Conservation (phyloP, 345 rosid species). For the Linum usitatissimum region DNA sequence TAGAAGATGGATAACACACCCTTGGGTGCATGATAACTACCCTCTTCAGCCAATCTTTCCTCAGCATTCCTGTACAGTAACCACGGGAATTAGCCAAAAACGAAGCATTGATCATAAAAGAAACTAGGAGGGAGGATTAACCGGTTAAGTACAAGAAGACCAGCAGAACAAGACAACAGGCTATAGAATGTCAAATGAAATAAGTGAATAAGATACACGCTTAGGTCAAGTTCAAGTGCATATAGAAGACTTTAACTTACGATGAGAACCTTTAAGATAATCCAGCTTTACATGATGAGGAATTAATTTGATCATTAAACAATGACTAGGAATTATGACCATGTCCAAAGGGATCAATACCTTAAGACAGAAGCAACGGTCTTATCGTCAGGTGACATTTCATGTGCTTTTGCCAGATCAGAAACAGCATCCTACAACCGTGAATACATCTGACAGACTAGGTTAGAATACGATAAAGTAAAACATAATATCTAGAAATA, state of each 20-base stretch:
- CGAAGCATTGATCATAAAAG: no score
- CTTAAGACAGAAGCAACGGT: constrained; percentile 69
- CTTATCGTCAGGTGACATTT: constrained; percentile 80
- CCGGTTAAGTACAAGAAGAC: no score
- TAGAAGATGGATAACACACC: constrained; percentile 26
- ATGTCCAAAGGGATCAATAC: constrained; percentile 27
- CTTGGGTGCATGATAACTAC: constrained; percentile 37
- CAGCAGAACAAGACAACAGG: no score
- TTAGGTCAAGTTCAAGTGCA: no score
- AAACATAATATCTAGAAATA: constrained; percentile 5
- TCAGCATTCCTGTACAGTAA: constrained; percentile 38
- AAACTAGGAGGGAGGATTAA: no score
- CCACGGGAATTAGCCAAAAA: constrained; percentile 10
- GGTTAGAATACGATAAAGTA: background rate
- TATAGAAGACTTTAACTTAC: no score
- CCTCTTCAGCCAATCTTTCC: constrained; percentile 45
- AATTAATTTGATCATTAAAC: no score
- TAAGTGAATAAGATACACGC: no score
- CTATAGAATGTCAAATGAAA: no score
- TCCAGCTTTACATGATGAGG: no score
- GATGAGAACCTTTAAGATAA: no score
- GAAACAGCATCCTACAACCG: constrained; percentile 62
- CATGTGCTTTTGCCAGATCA: constrained; percentile 67
- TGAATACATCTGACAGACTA: constrained; percentile 8
- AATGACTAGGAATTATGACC: no score